Evolutionary conservation across 2,329 filamentous ascomycete genomes (phyloP), one percentile per base, ranked within the genome.

Genomic region (Botrytis deweyae): DNA sequence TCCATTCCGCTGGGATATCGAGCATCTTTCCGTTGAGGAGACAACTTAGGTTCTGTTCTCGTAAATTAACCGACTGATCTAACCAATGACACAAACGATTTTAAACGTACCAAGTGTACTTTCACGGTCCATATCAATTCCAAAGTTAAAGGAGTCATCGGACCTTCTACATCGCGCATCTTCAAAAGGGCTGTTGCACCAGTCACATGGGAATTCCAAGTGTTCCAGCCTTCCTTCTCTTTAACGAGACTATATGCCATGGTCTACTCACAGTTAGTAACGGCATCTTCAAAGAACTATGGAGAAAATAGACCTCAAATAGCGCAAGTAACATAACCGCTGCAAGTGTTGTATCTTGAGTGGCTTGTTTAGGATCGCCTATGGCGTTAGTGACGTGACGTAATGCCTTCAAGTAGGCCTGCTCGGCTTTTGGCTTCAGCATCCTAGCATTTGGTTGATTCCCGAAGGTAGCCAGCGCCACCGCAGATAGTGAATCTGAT

Each of bases 401-500:
- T 14, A 72, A 69, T 49, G 71, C 71, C 18, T 69, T 72, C 16
- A 55, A 64, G 20, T 72, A 72, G 9, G 64, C 71, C n/a, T 49
- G 64, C 25, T 72, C 64, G 25, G 71, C 71, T 33, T 69, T 72
- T 72, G 64, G 71, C 29, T 62, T 72, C n/a, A 69, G 33, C 55
- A 42, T 72, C n/a, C 42, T 72, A 42, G 71, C 64, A 52, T 72
- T 69, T 20, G 71, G 71, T 25, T 72, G 71, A 49, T 72, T 72
- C 25, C 52, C 71, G 8, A 69, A 72, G 16, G 71, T 72, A 33
- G 71, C 71, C 10, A 72, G 55, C 40, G 71, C 63, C 6, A 72
- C 64, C 29, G 71, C 71, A 16, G 42, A 49, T 1, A 72, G 42
- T 2, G 64, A 68, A 22, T 72, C 55, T 20, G 64, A 69, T 42